phyloP scores from a whole-genome alignment of 371 early-diverging fungal genomes.

The Mucor plumbeus region DNA sequence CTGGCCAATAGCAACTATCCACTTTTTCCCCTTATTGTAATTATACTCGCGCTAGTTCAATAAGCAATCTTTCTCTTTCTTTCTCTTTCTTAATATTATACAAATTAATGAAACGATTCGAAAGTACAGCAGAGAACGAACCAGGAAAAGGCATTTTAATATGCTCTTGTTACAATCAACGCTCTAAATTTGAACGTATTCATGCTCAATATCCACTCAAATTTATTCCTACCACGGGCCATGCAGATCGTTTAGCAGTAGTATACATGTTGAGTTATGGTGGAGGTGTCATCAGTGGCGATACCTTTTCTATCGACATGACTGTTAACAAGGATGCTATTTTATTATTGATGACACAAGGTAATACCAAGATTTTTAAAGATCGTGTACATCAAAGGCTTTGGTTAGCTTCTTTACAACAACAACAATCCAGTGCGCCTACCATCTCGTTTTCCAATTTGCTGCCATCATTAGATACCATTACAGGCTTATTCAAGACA shows the following conservation, averaged over 20 bases:
- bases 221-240: slow-evolving; percentile 48
- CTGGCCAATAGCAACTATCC: background rate
- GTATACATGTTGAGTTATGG: slow-evolving; percentile 74
- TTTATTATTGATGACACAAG: slow-evolving; percentile 76
- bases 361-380: slow-evolving; percentile 78
- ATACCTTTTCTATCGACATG: slow-evolving; percentile 59
- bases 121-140: slow-evolving; percentile 27
- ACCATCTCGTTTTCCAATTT: slow-evolving; percentile 20
- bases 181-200: slow-evolving; percentile 43
- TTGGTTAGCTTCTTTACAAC: slow-evolving; percentile 28
- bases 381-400: slow-evolving; percentile 34
- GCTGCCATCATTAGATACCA: slow-evolving; percentile 10
- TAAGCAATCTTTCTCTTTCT: background rate
- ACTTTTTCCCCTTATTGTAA: background rate
- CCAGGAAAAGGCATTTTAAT: slow-evolving; percentile 48
- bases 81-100: background rate
- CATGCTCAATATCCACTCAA: slow-evolving; percentile 59
- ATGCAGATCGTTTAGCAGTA: slow-evolving; percentile 47
- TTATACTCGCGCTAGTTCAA: background rate
- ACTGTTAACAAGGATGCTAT: slow-evolving; percentile 50
- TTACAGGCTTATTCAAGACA: background rate
- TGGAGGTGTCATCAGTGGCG: slow-evolving; percentile 81
- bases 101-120: slow-evolving; percentile 25
- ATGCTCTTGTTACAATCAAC: slow-evolving; percentile 38
- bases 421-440: slow-evolving; percentile 12